Evolutionary conservation across 208 protist species (phyloP).

Genomic region (Angomonas deanei): DNA sequence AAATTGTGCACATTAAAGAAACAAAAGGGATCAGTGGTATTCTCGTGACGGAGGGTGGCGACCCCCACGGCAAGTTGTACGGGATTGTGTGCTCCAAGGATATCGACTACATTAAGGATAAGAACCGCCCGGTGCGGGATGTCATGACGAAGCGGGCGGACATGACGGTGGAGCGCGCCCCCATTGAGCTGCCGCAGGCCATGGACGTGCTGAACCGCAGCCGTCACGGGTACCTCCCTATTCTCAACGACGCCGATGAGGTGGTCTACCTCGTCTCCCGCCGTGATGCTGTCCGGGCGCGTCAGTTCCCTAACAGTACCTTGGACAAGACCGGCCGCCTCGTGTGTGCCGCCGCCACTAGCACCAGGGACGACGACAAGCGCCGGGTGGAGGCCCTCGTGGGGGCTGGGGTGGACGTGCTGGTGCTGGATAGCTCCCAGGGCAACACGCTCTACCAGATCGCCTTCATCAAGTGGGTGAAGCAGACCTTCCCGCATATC

Average conservation of each 20-base stretch:
- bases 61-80: constrained; percentile 92
- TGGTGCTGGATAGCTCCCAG: constrained; percentile 95
- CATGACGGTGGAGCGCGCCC: constrained; percentile 79
- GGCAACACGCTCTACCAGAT: constrained; percentile 96
- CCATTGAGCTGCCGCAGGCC: constrained; percentile 92
- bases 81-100: constrained; percentile 97
- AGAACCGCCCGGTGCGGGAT: constrained; percentile 50
- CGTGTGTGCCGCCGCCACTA: constrained; percentile 88
- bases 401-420: constrained; percentile 88
- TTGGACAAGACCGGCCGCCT: constrained; percentile 75
- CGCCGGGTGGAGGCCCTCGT: constrained; percentile 75
- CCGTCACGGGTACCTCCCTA: constrained; percentile 94
- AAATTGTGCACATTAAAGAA: constrained; percentile 90
- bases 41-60: constrained; percentile 94
- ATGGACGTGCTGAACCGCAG: constrained; percentile 92
- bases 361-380: constrained; percentile 89
- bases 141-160: constrained; percentile 83
- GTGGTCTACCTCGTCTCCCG: constrained; percentile 91
- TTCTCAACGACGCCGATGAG: constrained; percentile 91
- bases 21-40: constrained; percentile 95
- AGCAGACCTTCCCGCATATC: constrained; percentile 77
- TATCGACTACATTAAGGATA: constrained; percentile 95
- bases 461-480: constrained; percentile 93
- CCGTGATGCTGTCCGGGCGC: constrained; percentile 78
- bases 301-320: constrained; percentile 76